A percentile compares a stretch with the other conserved stretches of the same genome.
Evolutionary conservation across 2,329 filamentous ascomycete genomes (phyloP).

Genomic region (Colletotrichum melonis): DNA sequence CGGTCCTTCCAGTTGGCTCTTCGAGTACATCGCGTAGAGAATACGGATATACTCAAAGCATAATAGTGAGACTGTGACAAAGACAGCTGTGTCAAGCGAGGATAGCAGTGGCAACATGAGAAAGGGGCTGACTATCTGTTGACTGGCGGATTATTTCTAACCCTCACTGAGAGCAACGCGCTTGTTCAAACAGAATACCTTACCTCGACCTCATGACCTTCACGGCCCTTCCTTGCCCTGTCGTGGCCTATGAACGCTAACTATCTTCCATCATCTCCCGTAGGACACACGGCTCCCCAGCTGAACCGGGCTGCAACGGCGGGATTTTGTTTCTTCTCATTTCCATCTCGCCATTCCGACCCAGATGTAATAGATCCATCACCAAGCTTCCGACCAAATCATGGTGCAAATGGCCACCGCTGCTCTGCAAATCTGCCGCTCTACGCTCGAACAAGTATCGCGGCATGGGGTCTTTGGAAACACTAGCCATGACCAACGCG

Average conservation of each 20-base stretch:
- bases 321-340: background rate
- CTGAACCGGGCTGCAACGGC: background rate
- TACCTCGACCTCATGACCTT: background rate
- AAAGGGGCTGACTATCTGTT: no score
- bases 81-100: no score
- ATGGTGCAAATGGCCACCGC: slow-evolving; percentile 19
- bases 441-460: slow-evolving; percentile 31
- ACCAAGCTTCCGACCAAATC: background rate
- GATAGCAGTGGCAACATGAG: no score
- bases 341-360: background rate
- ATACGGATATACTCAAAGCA: no score
- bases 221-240: background rate
- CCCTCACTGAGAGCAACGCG: no score
- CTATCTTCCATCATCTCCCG: background rate
- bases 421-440: slow-evolving; percentile 17
- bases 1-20: no score
- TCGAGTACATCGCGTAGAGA: no score
- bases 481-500: slow-evolving; percentile 30
- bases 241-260: background rate
- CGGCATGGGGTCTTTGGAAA: slow-evolving; percentile 27
- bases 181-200: no score
- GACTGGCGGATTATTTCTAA: no score
- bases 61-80: no score
- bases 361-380: background rate
- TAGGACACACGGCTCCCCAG: background rate